Evolutionary conservation across 1,139 yeast species (phyloP).

Genomic region (Sugiyamaella neomexicana): DNA sequence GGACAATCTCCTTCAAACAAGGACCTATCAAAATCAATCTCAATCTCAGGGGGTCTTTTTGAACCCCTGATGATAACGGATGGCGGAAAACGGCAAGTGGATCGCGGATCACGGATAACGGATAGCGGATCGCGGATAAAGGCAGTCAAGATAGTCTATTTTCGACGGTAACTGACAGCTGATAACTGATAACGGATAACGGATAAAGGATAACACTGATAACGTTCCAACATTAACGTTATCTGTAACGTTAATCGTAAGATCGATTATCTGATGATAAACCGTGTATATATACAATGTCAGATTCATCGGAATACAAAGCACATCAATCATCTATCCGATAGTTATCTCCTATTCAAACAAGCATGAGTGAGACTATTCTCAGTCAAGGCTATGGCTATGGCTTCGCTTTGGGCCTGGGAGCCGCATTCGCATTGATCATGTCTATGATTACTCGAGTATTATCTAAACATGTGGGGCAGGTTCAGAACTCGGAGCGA

Average conservation of each 20-base stretch:
- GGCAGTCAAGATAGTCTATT: no score
- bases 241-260: not conserved
- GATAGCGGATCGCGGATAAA: not conserved
- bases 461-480: slow-evolving; percentile 73
- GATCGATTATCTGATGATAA: not conserved
- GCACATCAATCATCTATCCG: no score
- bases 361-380: slow-evolving; percentile 40
- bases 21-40: not conserved
- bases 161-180: not conserved
- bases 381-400: slow-evolving; percentile 53
- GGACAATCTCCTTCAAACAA: not conserved
- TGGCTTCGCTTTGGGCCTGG: slow-evolving; percentile 83
- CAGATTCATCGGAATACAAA: no score
- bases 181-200: not conserved
- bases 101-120: not conserved
- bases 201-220: slow-evolving; percentile 13
- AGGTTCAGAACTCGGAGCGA: slow-evolving; percentile 84
- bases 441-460: slow-evolving; percentile 75
- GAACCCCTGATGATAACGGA: not conserved
- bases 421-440: slow-evolving; percentile 70
- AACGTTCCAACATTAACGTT: not conserved
- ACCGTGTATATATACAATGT: not conserved
- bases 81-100: not conserved
- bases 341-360: not conserved
- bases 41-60: not conserved